Conservation (phyloP, 2,329 filamentous ascomycete genomes). For the Myriosclerotinia scirpicola region DNA sequence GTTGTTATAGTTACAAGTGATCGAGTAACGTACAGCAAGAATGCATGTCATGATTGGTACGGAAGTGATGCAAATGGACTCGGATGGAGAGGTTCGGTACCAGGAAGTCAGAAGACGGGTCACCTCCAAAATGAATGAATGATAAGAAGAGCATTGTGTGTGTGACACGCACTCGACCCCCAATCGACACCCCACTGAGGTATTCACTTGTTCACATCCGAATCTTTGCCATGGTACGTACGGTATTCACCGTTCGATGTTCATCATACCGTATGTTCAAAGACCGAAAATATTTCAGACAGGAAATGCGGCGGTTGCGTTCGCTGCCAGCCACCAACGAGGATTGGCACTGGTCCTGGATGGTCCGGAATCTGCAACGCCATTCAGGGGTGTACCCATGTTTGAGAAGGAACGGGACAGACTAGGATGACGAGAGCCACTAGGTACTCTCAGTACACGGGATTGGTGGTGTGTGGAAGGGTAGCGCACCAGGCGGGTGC, state of each 20-base stretch:
- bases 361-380: constrained; percentile 23
- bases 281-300: background rate
- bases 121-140: background rate
- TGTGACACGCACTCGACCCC: constrained; percentile 9
- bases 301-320: constrained; percentile 25
- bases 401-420: constrained; percentile 20
- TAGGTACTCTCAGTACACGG: background rate
- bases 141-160: constrained; percentile 20
- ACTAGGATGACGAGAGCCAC: constrained; percentile 28
- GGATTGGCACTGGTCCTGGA: constrained; percentile 15
- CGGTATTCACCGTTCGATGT: background rate
- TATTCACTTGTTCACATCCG: constrained; percentile 1
- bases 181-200: background rate
- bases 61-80: constrained; percentile 7
- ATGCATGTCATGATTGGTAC: constrained; percentile 14
- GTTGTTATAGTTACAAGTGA: constrained; percentile 19
- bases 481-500: constrained; percentile 13
- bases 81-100: constrained; percentile 20
- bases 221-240: background rate
- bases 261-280: constrained; percentile 9
- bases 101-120: constrained; percentile 22
- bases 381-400: constrained; percentile 27
- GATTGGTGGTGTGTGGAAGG: constrained; percentile 17
- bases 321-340: constrained; percentile 22
- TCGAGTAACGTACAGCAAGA: constrained; percentile 25